Percentiles rank a stretch among this genome's conserved stretches.
Conservation (phyloP, 176 grass and related monocot species). For the Secale cereale region DNA sequence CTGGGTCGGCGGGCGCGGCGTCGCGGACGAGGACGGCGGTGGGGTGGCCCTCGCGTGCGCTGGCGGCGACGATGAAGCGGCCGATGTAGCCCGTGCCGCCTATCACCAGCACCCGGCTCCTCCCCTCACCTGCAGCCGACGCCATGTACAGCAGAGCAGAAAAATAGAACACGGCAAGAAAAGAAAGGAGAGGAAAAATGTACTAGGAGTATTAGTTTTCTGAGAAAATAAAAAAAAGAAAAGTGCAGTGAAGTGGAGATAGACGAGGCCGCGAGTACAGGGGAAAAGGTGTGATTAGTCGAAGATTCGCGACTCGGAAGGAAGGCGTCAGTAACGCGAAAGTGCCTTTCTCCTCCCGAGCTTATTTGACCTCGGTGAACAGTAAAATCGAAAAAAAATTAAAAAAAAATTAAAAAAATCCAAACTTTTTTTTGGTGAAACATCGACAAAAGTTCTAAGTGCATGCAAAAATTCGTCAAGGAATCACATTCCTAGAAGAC, state of each 20-base stretch:
- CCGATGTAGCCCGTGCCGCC: slow-evolving; percentile 63
- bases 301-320: not conserved
- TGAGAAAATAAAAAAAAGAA: not conserved
- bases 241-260: not conserved
- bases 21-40: slow-evolving; percentile 52
- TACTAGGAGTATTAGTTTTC: not conserved
- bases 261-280: not conserved
- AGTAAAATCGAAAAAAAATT: no score
- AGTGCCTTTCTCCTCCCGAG: no score
- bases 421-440: no score
- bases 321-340: no score
- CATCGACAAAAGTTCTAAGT: no score
- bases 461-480: no score
- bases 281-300: not conserved
- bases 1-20: slow-evolving; percentile 14
- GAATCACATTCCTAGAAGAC: no score
- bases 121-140: not conserved
- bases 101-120: slow-evolving; percentile 54
- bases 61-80: slow-evolving; percentile 39
- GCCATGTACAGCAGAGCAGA: not conserved
- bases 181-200: not conserved
- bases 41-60: slow-evolving; percentile 47
- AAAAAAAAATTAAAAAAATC: no score
- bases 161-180: not conserved
- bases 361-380: no score